Conservation (phyloP, 345 rosid species). For the Ceriops decandra region DNA sequence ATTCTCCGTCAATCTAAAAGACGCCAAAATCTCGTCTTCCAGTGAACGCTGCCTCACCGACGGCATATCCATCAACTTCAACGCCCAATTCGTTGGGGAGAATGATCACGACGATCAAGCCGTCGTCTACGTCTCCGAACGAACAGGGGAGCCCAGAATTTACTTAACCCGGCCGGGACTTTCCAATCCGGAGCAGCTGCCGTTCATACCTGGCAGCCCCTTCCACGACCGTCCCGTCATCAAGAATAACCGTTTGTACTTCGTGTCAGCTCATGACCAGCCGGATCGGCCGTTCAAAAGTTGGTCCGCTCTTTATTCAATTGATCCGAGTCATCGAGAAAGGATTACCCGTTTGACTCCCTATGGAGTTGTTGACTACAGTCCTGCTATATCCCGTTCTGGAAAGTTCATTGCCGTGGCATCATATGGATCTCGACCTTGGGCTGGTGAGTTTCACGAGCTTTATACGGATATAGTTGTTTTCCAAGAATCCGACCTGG, state of each 20-base stretch:
- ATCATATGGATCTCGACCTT: slow-evolving; percentile 61
- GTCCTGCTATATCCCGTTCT: slow-evolving; percentile 59
- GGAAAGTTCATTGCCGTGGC: slow-evolving; percentile 69
- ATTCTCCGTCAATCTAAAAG: slow-evolving; percentile 35
- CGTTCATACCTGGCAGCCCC: slow-evolving; percentile 46
- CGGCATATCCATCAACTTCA: slow-evolving; percentile 66
- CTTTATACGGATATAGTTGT: slow-evolving; percentile 64
- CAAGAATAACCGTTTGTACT: slow-evolving; percentile 44
- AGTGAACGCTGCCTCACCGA: slow-evolving; percentile 58
- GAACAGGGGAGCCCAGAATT: slow-evolving; percentile 47
- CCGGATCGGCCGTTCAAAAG: slow-evolving; percentile 54
- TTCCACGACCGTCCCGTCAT: slow-evolving; percentile 81
- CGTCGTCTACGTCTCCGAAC: slow-evolving; percentile 65
- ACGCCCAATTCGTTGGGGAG: slow-evolving; percentile 53
- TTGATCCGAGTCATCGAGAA: slow-evolving; percentile 14
- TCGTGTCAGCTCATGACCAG: slow-evolving; percentile 71
- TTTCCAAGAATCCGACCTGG: slow-evolving; percentile 44
- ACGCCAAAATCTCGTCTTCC: slow-evolving; percentile 9
- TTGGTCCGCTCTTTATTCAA: slow-evolving; percentile 65
- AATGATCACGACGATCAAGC: slow-evolving; percentile 23
- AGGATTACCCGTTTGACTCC: slow-evolving; percentile 57
- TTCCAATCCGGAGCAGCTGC: slow-evolving; percentile 42
- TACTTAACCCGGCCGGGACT: slow-evolving; percentile 38
- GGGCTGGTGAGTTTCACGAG: slow-evolving; percentile 79
- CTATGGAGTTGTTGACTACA: slow-evolving; percentile 49